Base-by-base conservation (phyloP, 2,329 filamentous ascomycete species). In the Aspergillus sp. region DNA sequence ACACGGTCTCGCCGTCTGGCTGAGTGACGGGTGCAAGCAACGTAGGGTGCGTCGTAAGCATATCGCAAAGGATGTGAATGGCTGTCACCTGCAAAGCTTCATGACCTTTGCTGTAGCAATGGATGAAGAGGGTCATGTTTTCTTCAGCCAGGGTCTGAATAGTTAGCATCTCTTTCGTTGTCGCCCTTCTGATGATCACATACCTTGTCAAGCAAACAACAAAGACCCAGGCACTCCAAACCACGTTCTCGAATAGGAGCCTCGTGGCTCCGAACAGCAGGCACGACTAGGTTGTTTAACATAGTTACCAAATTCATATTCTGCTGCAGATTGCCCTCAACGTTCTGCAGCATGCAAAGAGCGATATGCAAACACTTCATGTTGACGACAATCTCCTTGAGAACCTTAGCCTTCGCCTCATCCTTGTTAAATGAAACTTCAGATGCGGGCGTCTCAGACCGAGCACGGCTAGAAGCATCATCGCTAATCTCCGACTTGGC, bases 361-460 rank as follows among this genome's bases (percentile, higher is more conserved):
- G 94, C 90, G 57, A 98, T 96, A 64, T 96, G 88, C 52, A 98
- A 78, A 67, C 93, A 97, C 72, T 97, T 97, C 82, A 96, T 90
- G 74, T 97, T 97, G 66, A 97, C 86, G 74, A 96, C 84, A 63
- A 96, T 93, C 70, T 96, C 90, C 55, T 82, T 84, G 56, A 96
- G 57, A 20, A 72, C 58, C 56, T 72, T 82, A 1, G 87, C 88
- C 71, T 90, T 94, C 42, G 76, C 76, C 55, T 82, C 79, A 45
- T 81, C 78, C 43, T 73, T 72, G 52, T 73, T 71, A 46, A 72
- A 72, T 4, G 69, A 68, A 2, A 80, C 78, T 56, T 81, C 77
- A 7, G 81, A 85, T 48, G 85, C 82, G 44, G 64, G 68, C 1
- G 67, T 75, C 60, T 58, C 70, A 37, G 64, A 68, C 53, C 67